These are phyloP conservation scores for Arachnomyces sp. DNA, from an alignment of 2,329 filamentous ascomycete genomes.

Conservation along the genomic window DNA sequence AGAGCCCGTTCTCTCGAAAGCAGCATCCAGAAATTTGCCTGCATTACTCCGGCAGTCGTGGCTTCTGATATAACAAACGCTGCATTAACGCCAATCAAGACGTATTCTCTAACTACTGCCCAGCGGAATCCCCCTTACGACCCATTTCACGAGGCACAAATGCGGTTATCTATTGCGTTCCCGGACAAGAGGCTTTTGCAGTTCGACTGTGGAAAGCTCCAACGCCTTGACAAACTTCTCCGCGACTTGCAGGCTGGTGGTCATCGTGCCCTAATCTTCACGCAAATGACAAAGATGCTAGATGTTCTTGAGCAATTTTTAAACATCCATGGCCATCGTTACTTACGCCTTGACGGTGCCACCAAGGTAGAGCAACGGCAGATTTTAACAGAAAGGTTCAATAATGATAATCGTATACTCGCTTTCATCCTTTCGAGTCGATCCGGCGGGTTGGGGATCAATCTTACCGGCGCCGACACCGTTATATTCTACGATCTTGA, in stretches of 20 bases:
- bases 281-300: conserved; percentile 97
- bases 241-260: conserved; percentile 81
- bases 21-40: conserved; percentile 79
- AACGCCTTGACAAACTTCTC: conserved; percentile 77
- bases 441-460: conserved; percentile 91
- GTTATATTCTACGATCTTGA: conserved; percentile 99
- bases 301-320: conserved; percentile 97
- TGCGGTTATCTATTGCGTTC: conserved; percentile 90
- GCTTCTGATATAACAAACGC: conserved; percentile 68
- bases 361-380: conserved; percentile 95
- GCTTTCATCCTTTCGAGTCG: conserved; percentile 94
- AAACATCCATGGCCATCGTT: conserved; percentile 95
- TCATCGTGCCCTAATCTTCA: conserved; percentile 94
- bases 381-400: conserved; percentile 93
- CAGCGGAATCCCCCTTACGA: conserved; percentile 56
- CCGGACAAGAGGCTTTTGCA: conserved; percentile 93
- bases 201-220: conserved; percentile 95
- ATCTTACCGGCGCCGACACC: conserved; percentile 90
- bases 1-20: conserved; percentile 66
- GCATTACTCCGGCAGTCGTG: conserved; percentile 81
- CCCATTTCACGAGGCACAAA: conserved; percentile 88
- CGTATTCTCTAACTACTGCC: conserved; percentile 35
- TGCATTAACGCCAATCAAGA: conserved; percentile 57
- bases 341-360: conserved; percentile 89
- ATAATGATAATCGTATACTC: conserved; percentile 83